These are phyloP conservation scores for Sanghuangporus sanghuang DNA, from an alignment of 1,284 basidiomycete genomes.

Conservation along the genomic window DNA sequence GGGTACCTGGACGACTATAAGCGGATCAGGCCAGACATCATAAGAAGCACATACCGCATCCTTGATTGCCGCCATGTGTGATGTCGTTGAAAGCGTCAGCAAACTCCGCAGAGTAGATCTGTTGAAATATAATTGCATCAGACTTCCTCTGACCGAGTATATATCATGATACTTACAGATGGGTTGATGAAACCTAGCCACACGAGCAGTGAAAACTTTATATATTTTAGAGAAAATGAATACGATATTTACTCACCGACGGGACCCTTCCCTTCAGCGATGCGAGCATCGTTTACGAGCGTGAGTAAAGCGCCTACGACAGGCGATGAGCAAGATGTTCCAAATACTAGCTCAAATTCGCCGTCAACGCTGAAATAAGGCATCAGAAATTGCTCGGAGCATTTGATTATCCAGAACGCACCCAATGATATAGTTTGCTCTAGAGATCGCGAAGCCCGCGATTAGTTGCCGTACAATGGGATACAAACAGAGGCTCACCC, in stretches of 20 bases:
- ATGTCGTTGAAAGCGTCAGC: conserved; percentile 31
- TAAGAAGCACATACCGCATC: conserved; percentile 19
- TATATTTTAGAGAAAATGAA: not conserved
- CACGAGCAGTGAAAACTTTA: not conserved
- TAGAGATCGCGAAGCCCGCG: not conserved
- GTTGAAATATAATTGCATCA: not conserved
- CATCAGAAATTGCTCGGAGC: conserved; percentile 9
- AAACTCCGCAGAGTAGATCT: conserved; percentile 27
- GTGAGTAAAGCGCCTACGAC: conserved; percentile 29
- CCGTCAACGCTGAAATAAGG: conserved; percentile 15
- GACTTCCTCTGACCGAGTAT: not conserved
- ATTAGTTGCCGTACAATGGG: not conserved
- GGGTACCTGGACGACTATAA: conserved; percentile 12
- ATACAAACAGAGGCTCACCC: conserved; percentile 13
- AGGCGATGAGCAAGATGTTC: conserved; percentile 25
- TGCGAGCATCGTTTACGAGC: conserved; percentile 31
- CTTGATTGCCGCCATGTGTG: conserved; percentile 27
- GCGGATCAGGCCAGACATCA: not conserved
- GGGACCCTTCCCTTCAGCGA: conserved; percentile 25
- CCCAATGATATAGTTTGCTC: conserved; percentile 22
- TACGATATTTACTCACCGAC: conserved; percentile 18
- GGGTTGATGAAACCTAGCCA: conserved; percentile 22
- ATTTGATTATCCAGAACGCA: conserved; percentile 5
- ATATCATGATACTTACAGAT: conserved; percentile 8
- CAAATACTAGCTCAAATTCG: conserved; percentile 22